These are phyloP conservation scores for Fistulifera pelliculosa DNA, from an alignment of 108 stramenopile genomes.

Conservation along the genomic window DNA sequence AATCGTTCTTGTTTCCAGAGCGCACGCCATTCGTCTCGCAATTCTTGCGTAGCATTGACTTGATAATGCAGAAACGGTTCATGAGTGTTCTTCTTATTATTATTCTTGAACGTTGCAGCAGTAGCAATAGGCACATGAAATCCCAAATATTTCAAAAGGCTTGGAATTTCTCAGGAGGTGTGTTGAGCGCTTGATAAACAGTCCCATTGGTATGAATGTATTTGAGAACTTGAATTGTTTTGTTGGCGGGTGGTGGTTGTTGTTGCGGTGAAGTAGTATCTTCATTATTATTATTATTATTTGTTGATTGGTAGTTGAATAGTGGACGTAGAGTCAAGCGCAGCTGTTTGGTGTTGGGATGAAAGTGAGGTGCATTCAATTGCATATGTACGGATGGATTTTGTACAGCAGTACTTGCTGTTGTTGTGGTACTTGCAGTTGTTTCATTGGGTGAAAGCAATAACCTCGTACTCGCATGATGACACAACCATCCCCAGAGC, in stretches of 20 bases:
- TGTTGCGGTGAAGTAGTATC: too few species aligned
- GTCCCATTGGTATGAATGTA: neutral
- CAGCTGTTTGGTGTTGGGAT: neutral
- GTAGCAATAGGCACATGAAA: neutral
- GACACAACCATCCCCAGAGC: too few species aligned
- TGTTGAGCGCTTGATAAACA: constrained; percentile 10
- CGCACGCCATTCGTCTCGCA: constrained; percentile 19
- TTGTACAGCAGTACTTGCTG: neutral
- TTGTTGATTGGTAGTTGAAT: neutral
- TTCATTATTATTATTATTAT: too few species aligned
- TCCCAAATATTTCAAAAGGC: constrained; percentile 14
- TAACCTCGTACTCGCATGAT: too few species aligned
- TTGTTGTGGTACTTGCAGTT: neutral
- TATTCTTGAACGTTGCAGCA: neutral
- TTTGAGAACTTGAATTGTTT: neutral
- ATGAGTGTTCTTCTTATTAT: neutral
- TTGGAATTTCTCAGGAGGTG: constrained; percentile 6
- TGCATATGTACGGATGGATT: constrained; percentile 4
- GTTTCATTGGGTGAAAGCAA: neutral
- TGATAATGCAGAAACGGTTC: neutral
- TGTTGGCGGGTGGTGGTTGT: neutral
- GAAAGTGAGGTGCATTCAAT: constrained; percentile 1
- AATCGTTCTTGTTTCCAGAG: constrained; percentile 36
- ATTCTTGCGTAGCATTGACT: neutral
- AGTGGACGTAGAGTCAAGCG: neutral